Conservation (phyloP, 495 filamentous ascomycete species). For the Physcia stellaris region DNA sequence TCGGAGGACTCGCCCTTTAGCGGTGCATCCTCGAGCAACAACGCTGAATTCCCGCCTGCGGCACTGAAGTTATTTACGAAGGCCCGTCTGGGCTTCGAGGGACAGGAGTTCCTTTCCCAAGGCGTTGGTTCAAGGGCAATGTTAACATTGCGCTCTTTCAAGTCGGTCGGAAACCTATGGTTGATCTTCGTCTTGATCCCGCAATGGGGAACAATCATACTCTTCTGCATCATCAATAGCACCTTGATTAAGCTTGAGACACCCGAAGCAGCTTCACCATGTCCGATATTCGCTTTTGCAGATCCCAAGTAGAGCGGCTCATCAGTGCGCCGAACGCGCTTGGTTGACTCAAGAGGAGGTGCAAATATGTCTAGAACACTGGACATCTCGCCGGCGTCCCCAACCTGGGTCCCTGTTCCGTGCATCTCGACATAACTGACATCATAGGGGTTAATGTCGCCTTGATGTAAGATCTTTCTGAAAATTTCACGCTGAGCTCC, state of each 20-base stretch:
- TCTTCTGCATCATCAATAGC: constrained; percentile 75
- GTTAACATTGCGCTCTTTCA: constrained; percentile 62
- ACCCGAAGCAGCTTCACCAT: constrained; percentile 81
- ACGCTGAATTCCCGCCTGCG: constrained; percentile 51
- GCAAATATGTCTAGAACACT: constrained; percentile 21
- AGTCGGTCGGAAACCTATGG: constrained; percentile 66
- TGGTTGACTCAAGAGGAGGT: constrained; percentile 7
- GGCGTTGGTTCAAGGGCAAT: constrained; percentile 45
- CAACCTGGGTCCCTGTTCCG: constrained; percentile 33
- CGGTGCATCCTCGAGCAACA: constrained; percentile 42
- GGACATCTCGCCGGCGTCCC: constrained; percentile 22
- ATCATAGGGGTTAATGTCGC: constrained; percentile 33
- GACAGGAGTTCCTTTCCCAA: constrained; percentile 47
- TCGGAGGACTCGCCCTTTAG: constrained; percentile 16
- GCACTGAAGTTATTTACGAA: constrained; percentile 61
- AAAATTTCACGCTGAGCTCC: constrained; percentile 32
- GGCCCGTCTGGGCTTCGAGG: constrained; percentile 30
- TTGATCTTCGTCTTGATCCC: constrained; percentile 80
- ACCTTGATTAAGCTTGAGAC: constrained; percentile 74
- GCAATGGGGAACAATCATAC: constrained; percentile 69
- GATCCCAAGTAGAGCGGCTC: constrained; percentile 73
- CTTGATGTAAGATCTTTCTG: constrained; percentile 27
- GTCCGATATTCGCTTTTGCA: constrained; percentile 79
- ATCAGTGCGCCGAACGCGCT: constrained; percentile 70
- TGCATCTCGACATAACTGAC: constrained; percentile 40